These are phyloP conservation scores for Tetrapisispora arboricola DNA, from an alignment of 805 yeast genomes.

Conservation along the genomic window DNA sequence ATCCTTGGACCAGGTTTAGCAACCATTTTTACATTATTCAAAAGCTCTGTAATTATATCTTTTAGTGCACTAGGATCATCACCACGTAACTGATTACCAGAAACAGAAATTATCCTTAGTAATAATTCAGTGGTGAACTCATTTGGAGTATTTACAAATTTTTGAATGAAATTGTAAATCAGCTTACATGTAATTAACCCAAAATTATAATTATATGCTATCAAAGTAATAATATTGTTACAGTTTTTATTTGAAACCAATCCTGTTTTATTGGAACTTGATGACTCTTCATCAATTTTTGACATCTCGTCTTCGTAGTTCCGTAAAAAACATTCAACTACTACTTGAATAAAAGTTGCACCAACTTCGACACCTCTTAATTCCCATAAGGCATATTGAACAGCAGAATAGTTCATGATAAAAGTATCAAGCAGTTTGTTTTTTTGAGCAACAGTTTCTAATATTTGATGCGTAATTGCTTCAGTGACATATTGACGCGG, in stretches of 20 bases:
- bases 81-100: constrained; percentile 76
- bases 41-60: constrained; percentile 46
- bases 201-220: constrained; percentile 68
- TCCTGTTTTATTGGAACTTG: constrained; percentile 6
- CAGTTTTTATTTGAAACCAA: constrained; percentile 34
- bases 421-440: constrained; percentile 68
- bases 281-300: background rate
- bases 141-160: constrained; percentile 43
- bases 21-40: constrained; percentile 21
- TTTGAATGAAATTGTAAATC: constrained; percentile 62
- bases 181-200: constrained; percentile 65
- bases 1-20: constrained; percentile 60
- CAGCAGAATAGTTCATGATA: constrained; percentile 67
- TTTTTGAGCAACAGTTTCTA: constrained; percentile 55
- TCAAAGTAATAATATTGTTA: constrained; percentile 58
- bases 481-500: constrained; percentile 78
- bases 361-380: constrained; percentile 83
- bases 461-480: constrained; percentile 48
- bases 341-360: constrained; percentile 68
- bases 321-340: constrained; percentile 60
- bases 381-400: constrained; percentile 64
- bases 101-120: constrained; percentile 56
- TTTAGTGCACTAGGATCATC: constrained; percentile 85
- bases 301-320: constrained; percentile 20
- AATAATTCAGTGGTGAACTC: constrained; percentile 73